Conservation (phyloP, 352 stramenopile species). For the Halophytophthora polymorphica region DNA sequence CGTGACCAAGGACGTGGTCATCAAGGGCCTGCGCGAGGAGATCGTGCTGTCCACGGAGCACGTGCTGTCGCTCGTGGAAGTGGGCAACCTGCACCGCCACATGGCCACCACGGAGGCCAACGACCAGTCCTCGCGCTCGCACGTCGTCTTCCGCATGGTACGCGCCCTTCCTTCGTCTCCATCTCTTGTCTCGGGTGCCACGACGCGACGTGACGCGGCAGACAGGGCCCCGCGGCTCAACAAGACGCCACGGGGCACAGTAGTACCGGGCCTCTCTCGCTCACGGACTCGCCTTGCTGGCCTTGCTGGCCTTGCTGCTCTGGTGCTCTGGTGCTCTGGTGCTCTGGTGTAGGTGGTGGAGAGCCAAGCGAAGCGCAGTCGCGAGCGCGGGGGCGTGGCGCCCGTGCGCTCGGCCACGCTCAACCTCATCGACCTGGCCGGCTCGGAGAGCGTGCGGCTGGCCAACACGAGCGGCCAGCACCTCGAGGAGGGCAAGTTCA, state of each 20-base stretch:
- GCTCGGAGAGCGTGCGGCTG: conserved; percentile 82
- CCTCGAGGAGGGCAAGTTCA: conserved; percentile 85
- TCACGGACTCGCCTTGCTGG: too few relatives aligned
- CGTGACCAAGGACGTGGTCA: conserved; percentile 78
- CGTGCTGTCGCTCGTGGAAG: conserved; percentile 83
- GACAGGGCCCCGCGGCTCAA: too few relatives aligned
- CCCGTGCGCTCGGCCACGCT: conserved; percentile 76
- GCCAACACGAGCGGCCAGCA: conserved; percentile 76
- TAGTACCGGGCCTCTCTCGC: too few relatives aligned
- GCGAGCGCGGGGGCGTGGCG: conserved; percentile 17
- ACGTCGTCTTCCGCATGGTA: conserved; percentile 78
- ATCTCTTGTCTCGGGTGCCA: conserved; percentile 7
- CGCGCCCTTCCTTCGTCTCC: conserved; percentile 9
- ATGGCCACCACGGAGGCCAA: conserved; percentile 75
- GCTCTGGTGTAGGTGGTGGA: conserved; percentile 54
- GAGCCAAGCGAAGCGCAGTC: conserved; percentile 53
- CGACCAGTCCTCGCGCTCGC: conserved; percentile 73
- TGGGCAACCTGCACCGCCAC: conserved; percentile 73
- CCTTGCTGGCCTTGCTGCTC: conserved; percentile 19
- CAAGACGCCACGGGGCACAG: too few relatives aligned
- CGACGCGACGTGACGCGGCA: too few relatives aligned
- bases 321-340: neutral
- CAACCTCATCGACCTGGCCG: conserved; percentile 90
- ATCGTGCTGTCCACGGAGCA: conserved; percentile 77
- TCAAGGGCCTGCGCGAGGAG: conserved; percentile 82